These are phyloP conservation scores for Picea abies DNA, from an alignment of 83 land plant species.

Conservation along the genomic window DNA sequence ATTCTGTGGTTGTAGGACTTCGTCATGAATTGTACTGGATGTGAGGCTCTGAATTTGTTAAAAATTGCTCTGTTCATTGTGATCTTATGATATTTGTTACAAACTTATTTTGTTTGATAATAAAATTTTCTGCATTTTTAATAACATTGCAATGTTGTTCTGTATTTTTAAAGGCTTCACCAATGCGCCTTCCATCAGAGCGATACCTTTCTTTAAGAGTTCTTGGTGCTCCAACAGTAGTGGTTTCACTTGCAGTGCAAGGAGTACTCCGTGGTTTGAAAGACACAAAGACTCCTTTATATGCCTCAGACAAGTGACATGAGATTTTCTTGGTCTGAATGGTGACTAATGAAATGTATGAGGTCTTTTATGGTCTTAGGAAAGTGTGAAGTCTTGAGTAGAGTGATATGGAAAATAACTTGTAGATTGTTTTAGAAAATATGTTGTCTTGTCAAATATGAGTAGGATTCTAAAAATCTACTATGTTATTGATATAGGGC, in stretches of 20 bases:
- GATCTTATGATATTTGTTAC: background rate
- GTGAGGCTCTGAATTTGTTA: background rate
- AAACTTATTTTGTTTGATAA: background rate
- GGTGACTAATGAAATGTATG: no score
- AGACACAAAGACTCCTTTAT: conserved; percentile 92
- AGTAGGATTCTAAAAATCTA: no score
- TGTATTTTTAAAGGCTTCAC: conserved; percentile 53
- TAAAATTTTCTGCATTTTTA: no score
- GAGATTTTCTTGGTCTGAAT: no score
- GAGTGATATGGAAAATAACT: no score
- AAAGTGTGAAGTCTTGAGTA: no score
- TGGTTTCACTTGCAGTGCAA: conserved; percentile 83
- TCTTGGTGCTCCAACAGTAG: conserved; percentile 94
- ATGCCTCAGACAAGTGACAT: conserved; percentile 52
- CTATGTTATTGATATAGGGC: no score
- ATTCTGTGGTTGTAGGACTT: no score
- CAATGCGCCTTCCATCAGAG: conserved; percentile 73
- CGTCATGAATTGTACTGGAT: background rate
- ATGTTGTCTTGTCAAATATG: no score
- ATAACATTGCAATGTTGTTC: background rate
- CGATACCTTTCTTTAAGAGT: conserved; percentile 75
- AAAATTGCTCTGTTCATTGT: background rate
- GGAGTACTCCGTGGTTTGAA: conserved; percentile 96
- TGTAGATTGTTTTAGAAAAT: no score
- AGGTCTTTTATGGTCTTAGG: no score